Conservation (phyloP, 495 filamentous ascomycete species). For the Aspergillus cavernicola region DNA sequence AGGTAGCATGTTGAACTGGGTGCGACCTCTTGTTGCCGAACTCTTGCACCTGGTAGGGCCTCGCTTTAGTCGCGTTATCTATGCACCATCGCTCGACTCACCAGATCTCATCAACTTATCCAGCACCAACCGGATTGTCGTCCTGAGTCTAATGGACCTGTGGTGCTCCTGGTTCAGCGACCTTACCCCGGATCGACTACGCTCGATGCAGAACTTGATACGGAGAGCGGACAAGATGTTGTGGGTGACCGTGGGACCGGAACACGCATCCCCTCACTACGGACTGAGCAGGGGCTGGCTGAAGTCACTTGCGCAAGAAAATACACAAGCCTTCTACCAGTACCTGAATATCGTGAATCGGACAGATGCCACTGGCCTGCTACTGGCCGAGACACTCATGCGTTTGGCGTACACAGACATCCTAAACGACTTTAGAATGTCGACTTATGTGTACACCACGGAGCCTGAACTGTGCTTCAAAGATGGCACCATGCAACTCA, state of each 20-base stretch:
- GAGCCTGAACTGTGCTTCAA: constrained; percentile 4
- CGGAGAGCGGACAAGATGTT: neutral
- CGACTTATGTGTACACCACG: neutral
- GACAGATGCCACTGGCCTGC: neutral
- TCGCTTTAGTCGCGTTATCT: neutral
- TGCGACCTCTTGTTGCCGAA: too few species aligned
- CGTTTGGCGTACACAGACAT: neutral
- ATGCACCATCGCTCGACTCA: neutral
- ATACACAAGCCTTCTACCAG: neutral
- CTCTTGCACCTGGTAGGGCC: neutral
- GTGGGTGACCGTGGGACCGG: too few species aligned
- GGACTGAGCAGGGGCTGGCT: constrained; percentile 10
- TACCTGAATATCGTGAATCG: neutral
- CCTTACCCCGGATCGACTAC: neutral
- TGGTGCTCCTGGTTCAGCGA: neutral
- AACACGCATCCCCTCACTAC: neutral
- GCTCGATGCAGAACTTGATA: neutral
- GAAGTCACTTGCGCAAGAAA: neutral
- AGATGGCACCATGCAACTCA: neutral
- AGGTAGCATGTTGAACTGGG: neutral
- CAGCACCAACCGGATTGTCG: neutral
- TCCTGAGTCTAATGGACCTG: neutral
- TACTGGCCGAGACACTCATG: neutral
- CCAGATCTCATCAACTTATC: neutral
- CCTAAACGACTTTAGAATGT: neutral